Base-by-base conservation (phyloP, 2,329 filamentous ascomycete genomes). In the Thelonectria rubi region DNA sequence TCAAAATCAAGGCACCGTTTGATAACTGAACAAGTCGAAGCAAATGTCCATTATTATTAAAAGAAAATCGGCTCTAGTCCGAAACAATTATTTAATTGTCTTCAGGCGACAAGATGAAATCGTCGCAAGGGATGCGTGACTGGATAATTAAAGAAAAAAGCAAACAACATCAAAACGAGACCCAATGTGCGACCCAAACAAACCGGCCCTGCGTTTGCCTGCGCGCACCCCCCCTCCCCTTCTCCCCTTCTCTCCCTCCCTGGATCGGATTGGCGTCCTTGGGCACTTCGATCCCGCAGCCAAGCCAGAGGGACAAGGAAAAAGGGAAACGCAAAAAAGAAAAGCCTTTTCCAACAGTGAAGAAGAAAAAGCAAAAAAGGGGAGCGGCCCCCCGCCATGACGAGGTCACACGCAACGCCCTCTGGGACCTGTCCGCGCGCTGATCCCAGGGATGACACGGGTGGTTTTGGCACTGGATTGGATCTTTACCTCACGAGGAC, bases 381-480 rank as follows among this genome's bases (percentile, higher is more conserved):
- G 9, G 14, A 37, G 17, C 49, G 50, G 24, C 24, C 56, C 56
- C 43, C 58, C 58, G 47, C 58, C 52, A 30, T 30, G 17, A 51
- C 50, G 32, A 42, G 52, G 58, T 60, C 58, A 60, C 58, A 55
- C 58, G 58, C 52, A 60, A 60, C 52, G 40, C 58, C 30, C 46
- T n/a, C 39, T 51, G 53, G 18, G 37, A 60, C 34, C 12, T 43
- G 57, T 43, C 45, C 30, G 10, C 6, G 26, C 10, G n/a, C n/a
- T 34, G 11, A 34, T 34, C 9, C 32, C 11, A 34, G 32, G 10
- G 10, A 34, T 11, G 32, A 40, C n/a, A n/a, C 10, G 21, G 17
- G 12, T 39, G 34, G 47, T 9, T 24, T n/a, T 34, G 30, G 24
- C 24, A 24, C 24, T 15, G 18, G 51, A 3, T 34, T 7, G 32